phyloP scores from a whole-genome alignment of 257 asterid genomes.

The Scutellaria barbata region DNA sequence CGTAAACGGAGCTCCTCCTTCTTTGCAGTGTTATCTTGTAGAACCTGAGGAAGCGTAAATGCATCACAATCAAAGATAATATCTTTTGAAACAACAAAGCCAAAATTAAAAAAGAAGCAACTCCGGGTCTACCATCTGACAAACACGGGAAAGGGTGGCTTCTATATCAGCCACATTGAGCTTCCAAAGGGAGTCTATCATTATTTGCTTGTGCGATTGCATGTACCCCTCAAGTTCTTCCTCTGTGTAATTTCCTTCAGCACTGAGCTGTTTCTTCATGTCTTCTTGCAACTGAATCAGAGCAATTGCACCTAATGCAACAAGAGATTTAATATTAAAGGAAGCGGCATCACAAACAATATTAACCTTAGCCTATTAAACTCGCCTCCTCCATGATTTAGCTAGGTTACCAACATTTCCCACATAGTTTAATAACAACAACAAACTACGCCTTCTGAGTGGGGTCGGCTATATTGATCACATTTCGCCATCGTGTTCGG shows the following conservation, averaged over 20 bases:
- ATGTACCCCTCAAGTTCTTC: slow-evolving; percentile 88
- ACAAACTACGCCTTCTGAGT: too few relatives aligned
- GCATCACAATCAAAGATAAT: slow-evolving; percentile 29
- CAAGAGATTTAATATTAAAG: slow-evolving; percentile 16
- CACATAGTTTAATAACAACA: too few relatives aligned
- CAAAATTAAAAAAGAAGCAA: slow-evolving; percentile 22
- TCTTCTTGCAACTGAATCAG: slow-evolving; percentile 97
- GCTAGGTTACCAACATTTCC: slow-evolving; percentile 5
- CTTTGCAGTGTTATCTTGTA: slow-evolving; percentile 78
- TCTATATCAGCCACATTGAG: slow-evolving; percentile 99
- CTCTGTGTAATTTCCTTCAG: slow-evolving; percentile 90
- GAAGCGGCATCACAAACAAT: slow-evolving; percentile 14
- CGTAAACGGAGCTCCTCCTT: slow-evolving; percentile 93
- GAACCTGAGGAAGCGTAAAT: slow-evolving; percentile 57
- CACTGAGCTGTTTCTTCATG: slow-evolving; percentile 80
- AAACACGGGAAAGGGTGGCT: slow-evolving; percentile 88
- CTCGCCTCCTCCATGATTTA: background rate
- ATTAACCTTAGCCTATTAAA: background rate
- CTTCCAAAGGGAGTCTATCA: slow-evolving; percentile 99
- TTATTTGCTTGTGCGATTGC: slow-evolving; percentile 92
- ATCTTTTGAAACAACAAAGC: slow-evolving; percentile 19
- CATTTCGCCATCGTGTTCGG: too few relatives aligned
- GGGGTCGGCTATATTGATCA: too few relatives aligned
- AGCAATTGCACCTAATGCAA: slow-evolving; percentile 85
- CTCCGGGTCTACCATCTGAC: slow-evolving; percentile 78